These are phyloP conservation scores for Pythium rishiriense DNA, from an alignment of 352 stramenopile species.

Conservation along the genomic window DNA sequence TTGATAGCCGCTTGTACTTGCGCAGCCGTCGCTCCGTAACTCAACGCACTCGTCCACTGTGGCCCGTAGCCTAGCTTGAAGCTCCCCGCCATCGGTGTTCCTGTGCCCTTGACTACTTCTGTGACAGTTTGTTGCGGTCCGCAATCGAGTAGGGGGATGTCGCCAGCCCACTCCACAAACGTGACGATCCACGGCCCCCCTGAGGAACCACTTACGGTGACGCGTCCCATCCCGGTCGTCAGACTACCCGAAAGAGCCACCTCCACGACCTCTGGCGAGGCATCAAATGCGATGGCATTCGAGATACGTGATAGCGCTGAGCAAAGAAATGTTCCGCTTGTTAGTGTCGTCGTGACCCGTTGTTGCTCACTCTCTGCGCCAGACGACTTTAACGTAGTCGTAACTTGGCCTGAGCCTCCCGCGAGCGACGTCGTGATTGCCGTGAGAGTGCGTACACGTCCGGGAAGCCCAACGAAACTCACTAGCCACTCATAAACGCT, in stretches of 20 bases:
- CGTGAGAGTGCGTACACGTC: constrained; percentile 30
- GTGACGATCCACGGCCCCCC: constrained; percentile 41
- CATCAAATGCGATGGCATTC: constrained; percentile 33
- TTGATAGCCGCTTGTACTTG: constrained; percentile 39
- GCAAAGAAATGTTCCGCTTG: constrained; percentile 46
- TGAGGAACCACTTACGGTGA: constrained; percentile 19
- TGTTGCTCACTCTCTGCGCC: constrained; percentile 50
- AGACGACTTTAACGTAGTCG: constrained; percentile 15
- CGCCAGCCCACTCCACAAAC: constrained; percentile 46
- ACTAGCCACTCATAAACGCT: constrained; percentile 46
- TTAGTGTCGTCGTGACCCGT: constrained; percentile 34
- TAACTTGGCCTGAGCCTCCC: constrained; percentile 29
- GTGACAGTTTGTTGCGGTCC: constrained; percentile 42
- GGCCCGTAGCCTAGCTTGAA: constrained; percentile 36
- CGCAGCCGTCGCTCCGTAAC: constrained; percentile 27
- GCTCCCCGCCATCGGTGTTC: constrained; percentile 31
- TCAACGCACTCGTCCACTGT: constrained; percentile 32
- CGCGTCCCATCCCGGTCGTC: constrained; percentile 30
- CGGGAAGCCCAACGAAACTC: constrained; percentile 37
- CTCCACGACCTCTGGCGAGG: constrained; percentile 21
- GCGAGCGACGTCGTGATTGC: constrained; percentile 25
- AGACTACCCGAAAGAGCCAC: constrained; percentile 27
- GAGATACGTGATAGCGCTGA: constrained; percentile 12
- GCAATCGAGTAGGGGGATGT: constrained; percentile 40
- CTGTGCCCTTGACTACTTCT: constrained; percentile 36